phyloP scores from a whole-genome alignment of 495 filamentous ascomycete genomes.

The Podospora comata region DNA sequence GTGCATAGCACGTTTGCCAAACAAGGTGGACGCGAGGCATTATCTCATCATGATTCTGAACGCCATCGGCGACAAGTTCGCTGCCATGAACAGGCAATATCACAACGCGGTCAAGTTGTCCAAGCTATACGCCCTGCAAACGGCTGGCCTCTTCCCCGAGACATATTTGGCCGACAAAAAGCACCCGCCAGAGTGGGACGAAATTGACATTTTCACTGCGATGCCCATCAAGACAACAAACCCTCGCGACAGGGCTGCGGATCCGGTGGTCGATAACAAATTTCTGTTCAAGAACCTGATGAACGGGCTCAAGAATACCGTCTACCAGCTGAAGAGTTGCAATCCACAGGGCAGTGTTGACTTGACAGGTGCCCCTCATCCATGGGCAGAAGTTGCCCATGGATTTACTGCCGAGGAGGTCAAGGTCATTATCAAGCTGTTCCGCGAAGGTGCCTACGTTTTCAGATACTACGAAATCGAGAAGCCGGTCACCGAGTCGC shows the following conservation, averaged over 20 bases:
- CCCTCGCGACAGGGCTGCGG: slow-evolving; percentile 82
- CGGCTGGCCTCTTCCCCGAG: slow-evolving; percentile 66
- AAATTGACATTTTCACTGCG: slow-evolving; percentile 94
- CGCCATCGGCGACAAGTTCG: slow-evolving; percentile 97
- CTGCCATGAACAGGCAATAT: slow-evolving; percentile 95
- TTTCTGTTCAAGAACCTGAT: slow-evolving; percentile 98
- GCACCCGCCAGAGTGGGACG: slow-evolving; percentile 85
- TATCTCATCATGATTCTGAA: slow-evolving; percentile 97
- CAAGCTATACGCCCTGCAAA: slow-evolving; percentile 62
- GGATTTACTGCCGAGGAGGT: slow-evolving; percentile 98
- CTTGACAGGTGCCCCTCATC: slow-evolving; percentile 69
- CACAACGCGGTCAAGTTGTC: slow-evolving; percentile 91
- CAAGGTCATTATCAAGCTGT: slow-evolving; percentile 91
- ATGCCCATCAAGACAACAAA: slow-evolving; percentile 95
- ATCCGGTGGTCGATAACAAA: slow-evolving; percentile 96
- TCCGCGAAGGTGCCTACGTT: slow-evolving; percentile 91
- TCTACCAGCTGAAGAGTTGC: slow-evolving; percentile 89
- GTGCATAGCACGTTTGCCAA: slow-evolving; percentile 83
- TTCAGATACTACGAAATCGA: slow-evolving; percentile 95
- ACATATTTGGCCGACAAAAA: slow-evolving; percentile 80
- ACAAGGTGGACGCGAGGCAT: slow-evolving; percentile 90
- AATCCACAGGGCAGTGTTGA: slow-evolving; percentile 72
- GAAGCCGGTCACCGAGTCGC: slow-evolving; percentile 69
- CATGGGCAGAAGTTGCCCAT: slow-evolving; percentile 94
- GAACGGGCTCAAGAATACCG: slow-evolving; percentile 93